Percentiles rank a stretch among this genome's conserved stretches.
Evolutionary conservation across 2,329 filamentous ascomycete genomes (phyloP).

Genomic region (Clarireedia homoeocarpa): DNA sequence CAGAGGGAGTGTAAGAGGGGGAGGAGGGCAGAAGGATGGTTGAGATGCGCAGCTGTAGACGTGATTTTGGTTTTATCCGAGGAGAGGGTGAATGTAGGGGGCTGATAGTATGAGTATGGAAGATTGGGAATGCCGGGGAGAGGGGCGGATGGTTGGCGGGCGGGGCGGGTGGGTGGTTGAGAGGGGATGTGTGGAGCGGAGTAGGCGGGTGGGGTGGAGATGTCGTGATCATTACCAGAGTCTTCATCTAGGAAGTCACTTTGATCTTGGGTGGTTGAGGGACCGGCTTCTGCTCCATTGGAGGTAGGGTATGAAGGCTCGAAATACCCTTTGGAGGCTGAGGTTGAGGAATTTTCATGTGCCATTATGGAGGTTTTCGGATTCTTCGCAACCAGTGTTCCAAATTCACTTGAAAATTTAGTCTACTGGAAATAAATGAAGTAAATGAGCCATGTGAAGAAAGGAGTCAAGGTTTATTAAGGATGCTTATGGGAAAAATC

Average conservation of each 20-base stretch:
- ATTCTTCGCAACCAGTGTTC: neutral
- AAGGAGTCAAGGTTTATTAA: too few relatives aligned
- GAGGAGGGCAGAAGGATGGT: conserved; percentile 37
- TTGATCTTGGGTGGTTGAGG: conserved; percentile 7
- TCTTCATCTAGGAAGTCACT: conserved; percentile 9
- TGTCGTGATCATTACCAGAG: conserved; percentile 9
- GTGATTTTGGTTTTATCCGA: conserved; percentile 40
- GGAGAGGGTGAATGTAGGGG: conserved; percentile 44
- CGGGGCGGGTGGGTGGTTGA: conserved; percentile 1
- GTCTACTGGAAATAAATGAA: too few relatives aligned
- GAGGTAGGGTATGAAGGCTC: conserved; percentile 17
- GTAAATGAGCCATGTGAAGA: neutral
- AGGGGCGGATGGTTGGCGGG: conserved; percentile 8
- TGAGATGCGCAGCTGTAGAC: conserved; percentile 41
- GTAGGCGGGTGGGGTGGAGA: conserved; percentile 23
- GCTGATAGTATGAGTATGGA: conserved; percentile 35
- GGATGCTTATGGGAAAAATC: too few relatives aligned
- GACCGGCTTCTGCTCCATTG: conserved; percentile 14
- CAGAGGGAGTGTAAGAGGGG: conserved; percentile 41
- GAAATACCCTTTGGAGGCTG: conserved; percentile 10
- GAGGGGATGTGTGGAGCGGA: conserved; percentile 17
- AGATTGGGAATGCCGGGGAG: conserved; percentile 22
- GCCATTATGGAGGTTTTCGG: neutral
- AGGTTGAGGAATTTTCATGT: neutral
- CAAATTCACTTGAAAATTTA: neutral